Conservation (phyloP, 1,139 yeast species). For the Saccharomyces hybrid region DNA sequence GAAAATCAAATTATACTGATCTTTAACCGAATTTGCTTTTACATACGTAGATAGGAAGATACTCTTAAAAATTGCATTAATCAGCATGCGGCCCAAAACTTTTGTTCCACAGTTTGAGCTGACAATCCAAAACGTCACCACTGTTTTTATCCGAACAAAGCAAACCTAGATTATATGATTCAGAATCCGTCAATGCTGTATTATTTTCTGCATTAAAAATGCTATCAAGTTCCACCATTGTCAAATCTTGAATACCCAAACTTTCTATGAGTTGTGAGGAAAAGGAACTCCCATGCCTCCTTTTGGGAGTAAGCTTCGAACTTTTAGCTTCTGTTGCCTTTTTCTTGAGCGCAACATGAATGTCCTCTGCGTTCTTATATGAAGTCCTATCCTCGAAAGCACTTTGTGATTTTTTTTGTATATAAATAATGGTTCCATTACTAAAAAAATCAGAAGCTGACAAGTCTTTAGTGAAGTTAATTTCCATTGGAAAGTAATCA, state of each 20-base stretch:
- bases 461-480: slow-evolving; percentile 19
- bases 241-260: slow-evolving; percentile 15
- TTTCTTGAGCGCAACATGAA: slow-evolving; percentile 11
- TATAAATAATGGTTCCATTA: slow-evolving; percentile 24
- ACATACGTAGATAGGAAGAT: neutral
- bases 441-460: slow-evolving; percentile 22
- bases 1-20: no score
- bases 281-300: neutral
- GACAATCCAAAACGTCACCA: slow-evolving; percentile 22
- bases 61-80: neutral
- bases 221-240: slow-evolving; percentile 18
- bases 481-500: slow-evolving; percentile 25
- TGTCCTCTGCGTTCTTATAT: slow-evolving; percentile 9
- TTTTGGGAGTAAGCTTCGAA: neutral
- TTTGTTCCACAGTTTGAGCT: slow-evolving; percentile 25
- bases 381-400: slow-evolving; percentile 3
- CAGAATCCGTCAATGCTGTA: slow-evolving; percentile 3
- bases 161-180: slow-evolving; percentile 23
- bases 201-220: slow-evolving; percentile 5
- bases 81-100: slow-evolving; percentile 10
- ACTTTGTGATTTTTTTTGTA: slow-evolving; percentile 13
- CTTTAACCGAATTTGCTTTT: neutral
- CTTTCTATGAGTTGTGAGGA: slow-evolving; percentile 7
- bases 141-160: slow-evolving; percentile 20
- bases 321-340: slow-evolving; percentile 8